These are phyloP conservation scores for Phylloporus gajari DNA, from an alignment of 1,284 basidiomycete genomes.

Conservation along the genomic window DNA sequence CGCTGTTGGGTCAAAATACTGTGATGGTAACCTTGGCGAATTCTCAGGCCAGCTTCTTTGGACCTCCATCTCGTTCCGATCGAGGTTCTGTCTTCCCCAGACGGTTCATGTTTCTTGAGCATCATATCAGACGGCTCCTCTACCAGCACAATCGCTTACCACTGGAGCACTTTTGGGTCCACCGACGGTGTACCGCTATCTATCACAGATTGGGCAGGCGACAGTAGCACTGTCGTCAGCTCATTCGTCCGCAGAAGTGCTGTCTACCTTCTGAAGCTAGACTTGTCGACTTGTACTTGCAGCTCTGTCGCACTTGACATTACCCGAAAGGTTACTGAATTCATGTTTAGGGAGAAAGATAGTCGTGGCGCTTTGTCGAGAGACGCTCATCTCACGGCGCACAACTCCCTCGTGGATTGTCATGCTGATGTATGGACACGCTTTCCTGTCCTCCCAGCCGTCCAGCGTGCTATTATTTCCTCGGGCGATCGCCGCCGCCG, in stretches of 20 bases:
- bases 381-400: constrained; percentile 38
- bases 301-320: constrained; percentile 60
- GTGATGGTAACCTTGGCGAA: neutral
- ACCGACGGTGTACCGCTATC: constrained; percentile 54
- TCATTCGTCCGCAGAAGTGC: constrained; percentile 55
- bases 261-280: constrained; percentile 56
- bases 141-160: constrained; percentile 52
- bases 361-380: constrained; percentile 27
- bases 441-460: constrained; percentile 67
- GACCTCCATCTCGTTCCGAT: constrained; percentile 48
- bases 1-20: neutral
- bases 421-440: constrained; percentile 69
- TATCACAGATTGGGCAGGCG: constrained; percentile 40
- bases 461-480: constrained; percentile 57
- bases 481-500: constrained; percentile 42
- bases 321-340: constrained; percentile 64
- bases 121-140: constrained; percentile 36
- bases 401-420: constrained; percentile 66
- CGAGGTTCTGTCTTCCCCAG: constrained; percentile 57
- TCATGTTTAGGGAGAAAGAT: constrained; percentile 58
- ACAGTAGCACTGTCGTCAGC: constrained; percentile 48
- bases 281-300: constrained; percentile 43
- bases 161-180: constrained; percentile 67
- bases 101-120: constrained; percentile 62
- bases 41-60: constrained; percentile 58